Base-by-base conservation (phyloP, 2,329 filamentous ascomycete genomes). In the Calonectria leucothoes region DNA sequence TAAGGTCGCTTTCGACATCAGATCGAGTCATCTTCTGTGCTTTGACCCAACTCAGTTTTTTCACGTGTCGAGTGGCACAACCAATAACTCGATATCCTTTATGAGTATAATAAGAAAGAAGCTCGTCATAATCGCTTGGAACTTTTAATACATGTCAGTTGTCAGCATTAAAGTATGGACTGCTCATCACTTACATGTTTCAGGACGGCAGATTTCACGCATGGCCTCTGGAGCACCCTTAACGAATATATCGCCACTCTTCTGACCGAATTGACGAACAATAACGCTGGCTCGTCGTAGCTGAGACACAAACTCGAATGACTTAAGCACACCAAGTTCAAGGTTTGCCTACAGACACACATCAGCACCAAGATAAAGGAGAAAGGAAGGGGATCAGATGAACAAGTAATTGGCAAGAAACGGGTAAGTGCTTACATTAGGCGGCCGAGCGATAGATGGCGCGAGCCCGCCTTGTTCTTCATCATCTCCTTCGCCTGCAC, bases 171-270 rank as follows among this genome's bases (percentile, higher is more conserved):
- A 6, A 27, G 2, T 11, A 3, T 4, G 10, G 7, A 66, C 23
- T 37, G 7, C 10, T 23, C 8, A 35, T 23, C 27, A 87, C 92
- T 88, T 82, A 94, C 93, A 95, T 83, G 92, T 96, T 76, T 96
- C 94, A 0, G 94, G 89, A 14, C 90, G 90, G 84, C 97, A 99
- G 49, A 99, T 98, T 27, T 97, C 95, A 76, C 93, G 94, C 93
- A 99, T 98, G 79, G 95, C 96, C 84, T 99, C 97, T 2, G 97
- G 97, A 8, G 97, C 97, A 37, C 97, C 97, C 84, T 99, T 99
- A 74, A 98, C 96, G 83, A 95, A 99, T 49, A 98, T 91, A 78
- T 95, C 94, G 55, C 93, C 96, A 74, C 94, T 95, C 78, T 92
- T 93, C 74, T 95, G 92, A 6, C 96, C 95, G 82, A 98, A 98